phyloP scores from a whole-genome alignment of 345 rosid species.

The Erodium maritimum region DNA sequence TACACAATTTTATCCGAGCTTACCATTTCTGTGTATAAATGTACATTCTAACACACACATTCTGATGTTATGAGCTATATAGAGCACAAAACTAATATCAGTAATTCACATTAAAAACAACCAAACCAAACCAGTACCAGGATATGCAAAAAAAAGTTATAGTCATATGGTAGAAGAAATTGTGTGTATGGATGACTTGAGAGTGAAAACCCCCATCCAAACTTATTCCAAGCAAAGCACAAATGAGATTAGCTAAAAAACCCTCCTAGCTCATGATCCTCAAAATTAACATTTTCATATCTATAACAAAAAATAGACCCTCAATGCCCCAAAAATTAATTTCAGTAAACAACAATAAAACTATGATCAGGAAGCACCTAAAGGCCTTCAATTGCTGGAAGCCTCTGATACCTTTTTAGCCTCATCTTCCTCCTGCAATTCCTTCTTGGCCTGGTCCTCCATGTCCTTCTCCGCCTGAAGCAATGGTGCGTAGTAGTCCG shows the following conservation, averaged over 20 bases:
- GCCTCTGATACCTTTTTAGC: neutral
- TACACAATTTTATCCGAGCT: too few species aligned
- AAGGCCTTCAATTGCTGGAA: neutral
- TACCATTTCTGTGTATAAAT: too few species aligned
- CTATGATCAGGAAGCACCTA: neutral
- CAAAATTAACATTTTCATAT: neutral
- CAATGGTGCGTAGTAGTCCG: conserved; percentile 20
- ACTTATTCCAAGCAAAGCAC: neutral
- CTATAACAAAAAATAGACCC: neutral
- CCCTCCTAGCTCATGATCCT: neutral
- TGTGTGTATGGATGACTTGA: neutral
- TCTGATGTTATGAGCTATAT: too few species aligned
- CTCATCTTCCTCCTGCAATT: conserved; percentile 6
- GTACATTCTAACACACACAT: too few species aligned
- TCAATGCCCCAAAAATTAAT: neutral
- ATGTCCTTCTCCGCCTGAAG: conserved; percentile 14
- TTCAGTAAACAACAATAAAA: neutral
- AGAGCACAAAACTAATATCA: too few species aligned
- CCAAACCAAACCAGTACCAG: neutral
- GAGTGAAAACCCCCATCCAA: neutral
- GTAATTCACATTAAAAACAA: too few species aligned
- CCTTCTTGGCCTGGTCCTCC: conserved; percentile 11
- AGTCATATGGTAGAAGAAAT: neutral
- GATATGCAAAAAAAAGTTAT: neutral
- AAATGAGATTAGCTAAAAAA: neutral